Base-by-base conservation (phyloP, 1,284 basidiomycete genomes). In the Chondrostereum purpureum region DNA sequence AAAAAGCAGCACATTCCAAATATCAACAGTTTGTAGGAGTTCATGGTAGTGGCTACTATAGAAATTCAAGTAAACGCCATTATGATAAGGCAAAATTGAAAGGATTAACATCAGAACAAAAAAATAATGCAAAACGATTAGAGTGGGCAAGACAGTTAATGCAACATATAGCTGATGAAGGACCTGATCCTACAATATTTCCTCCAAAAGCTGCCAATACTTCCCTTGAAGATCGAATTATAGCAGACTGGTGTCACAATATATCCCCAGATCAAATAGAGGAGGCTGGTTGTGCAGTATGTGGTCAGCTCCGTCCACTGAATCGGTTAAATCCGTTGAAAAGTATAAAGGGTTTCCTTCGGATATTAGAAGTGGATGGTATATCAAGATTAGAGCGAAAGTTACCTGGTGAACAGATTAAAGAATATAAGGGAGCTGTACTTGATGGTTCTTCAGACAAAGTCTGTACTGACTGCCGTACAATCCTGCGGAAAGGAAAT, bases 391-490 rank as follows among this genome's bases (percentile, higher is more conserved):
- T 11, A 11, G 36, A 38, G 16, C 8, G 16, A 17, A 38, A 17
- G 16, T 11, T 17, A 38, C 8, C 16, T 38, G 36, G 18, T 38
- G 8, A 10, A 8, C 36, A 17, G 8, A 17, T 50, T 16, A 8
- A 19, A 6, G 50, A 51, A 12, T n/a, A 37, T 3, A 40, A 39
- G 11, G 54, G 51, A 3, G 54, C 56, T 42, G 46, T 58, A 10
- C 12, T 58, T 27, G 55, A 51, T 27, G 17, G 18, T 6, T 18
- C 13, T n/a, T 58, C 55, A 42, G 33, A 33, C 12, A 14, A 19
- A 11, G 38, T 56, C 13, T 58, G 55, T 36, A 5, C 13, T 4
- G 14, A 13, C 12, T 56, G 54, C 45, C 10, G 39, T 10, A 12
- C 8, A 24, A 4, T 18, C 27, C 4, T 65, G 1, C 16, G 42